Percentiles rank a stretch among this genome's conserved stretches.
These are phyloP conservation scores for Eutrema japonicum DNA, from an alignment of 345 rosid genomes.

Conservation along the genomic window DNA sequence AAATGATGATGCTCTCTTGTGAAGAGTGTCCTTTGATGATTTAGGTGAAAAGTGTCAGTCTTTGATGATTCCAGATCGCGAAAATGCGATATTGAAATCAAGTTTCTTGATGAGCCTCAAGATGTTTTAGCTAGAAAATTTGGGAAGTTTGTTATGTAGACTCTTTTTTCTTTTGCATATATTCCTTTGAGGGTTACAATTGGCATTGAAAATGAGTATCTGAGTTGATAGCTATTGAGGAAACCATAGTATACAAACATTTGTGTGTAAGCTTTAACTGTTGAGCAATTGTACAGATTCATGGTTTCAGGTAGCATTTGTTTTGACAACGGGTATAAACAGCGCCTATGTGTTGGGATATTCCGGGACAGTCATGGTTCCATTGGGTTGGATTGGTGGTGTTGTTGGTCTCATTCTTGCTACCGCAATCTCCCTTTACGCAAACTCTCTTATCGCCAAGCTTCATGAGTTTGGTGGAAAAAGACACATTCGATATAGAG, in stretches of 20 bases:
- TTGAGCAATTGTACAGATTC: conserved; percentile 59
- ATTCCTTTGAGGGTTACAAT: not conserved
- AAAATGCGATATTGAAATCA: not conserved
- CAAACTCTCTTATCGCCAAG: conserved; percentile 82
- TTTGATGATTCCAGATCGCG: not conserved
- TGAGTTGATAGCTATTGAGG: not conserved
- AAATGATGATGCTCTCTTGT: not conserved
- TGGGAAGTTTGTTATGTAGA: not conserved
- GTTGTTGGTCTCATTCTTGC: conserved; percentile 74
- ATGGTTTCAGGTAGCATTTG: conserved; percentile 83
- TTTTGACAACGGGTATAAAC: conserved; percentile 82
- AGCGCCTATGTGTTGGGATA: conserved; percentile 93
- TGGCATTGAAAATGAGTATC: not conserved
- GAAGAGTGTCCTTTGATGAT: not conserved
- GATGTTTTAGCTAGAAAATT: not conserved
- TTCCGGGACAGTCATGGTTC: conserved; percentile 86
- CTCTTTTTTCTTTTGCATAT: not conserved
- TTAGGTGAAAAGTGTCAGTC: too few species aligned
- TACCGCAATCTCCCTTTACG: conserved; percentile 69
- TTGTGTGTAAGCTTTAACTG: conserved; percentile 2
- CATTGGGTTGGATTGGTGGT: conserved; percentile 86
- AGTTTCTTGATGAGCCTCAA: not conserved
- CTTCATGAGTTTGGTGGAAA: conserved; percentile 86
- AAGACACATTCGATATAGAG: conserved; percentile 95
- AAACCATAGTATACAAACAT: too few species aligned